These are phyloP conservation scores for Nyctanthes arbortristis DNA, from an alignment of 257 asterid genomes.

Conservation along the genomic window DNA sequence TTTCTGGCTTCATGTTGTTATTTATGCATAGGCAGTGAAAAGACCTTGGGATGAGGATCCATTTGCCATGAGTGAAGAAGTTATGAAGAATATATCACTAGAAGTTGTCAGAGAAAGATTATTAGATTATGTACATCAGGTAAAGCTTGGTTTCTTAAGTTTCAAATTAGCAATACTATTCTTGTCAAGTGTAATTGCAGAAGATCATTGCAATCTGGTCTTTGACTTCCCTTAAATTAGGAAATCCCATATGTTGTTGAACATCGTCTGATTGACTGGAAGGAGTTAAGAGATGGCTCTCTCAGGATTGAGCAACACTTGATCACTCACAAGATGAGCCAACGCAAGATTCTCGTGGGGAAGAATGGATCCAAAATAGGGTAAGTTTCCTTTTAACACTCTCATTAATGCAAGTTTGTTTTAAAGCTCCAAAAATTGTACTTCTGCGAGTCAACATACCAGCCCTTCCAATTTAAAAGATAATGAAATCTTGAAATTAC, in stretches of 20 bases:
- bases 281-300: slow-evolving; percentile 88
- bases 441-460: slow-evolving; percentile 7
- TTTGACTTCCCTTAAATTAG: slow-evolving; percentile 37
- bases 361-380: slow-evolving; percentile 85
- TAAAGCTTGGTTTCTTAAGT: slow-evolving; percentile 26
- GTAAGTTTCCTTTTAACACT: slow-evolving; percentile 39
- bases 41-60: slow-evolving; percentile 99
- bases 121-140: slow-evolving; percentile 93
- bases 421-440: background rate
- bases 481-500: background rate
- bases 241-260: slow-evolving; percentile 90
- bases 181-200: background rate
- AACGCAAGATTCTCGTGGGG: slow-evolving; percentile 89
- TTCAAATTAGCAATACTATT: slow-evolving; percentile 1
- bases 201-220: slow-evolving; percentile 10
- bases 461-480: background rate
- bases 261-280: slow-evolving; percentile 91
- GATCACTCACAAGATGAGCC: slow-evolving; percentile 87
- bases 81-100: slow-evolving; percentile 86
- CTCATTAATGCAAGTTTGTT: background rate
- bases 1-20: slow-evolving; percentile 7
- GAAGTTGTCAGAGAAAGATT: slow-evolving; percentile 88
- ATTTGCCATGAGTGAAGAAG: slow-evolving; percentile 78
- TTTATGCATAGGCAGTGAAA: slow-evolving; percentile 61
- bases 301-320: slow-evolving; percentile 94